phyloP scores from a whole-genome alignment of 2,329 filamentous ascomycete genomes.

The Fusarium temperatum region DNA sequence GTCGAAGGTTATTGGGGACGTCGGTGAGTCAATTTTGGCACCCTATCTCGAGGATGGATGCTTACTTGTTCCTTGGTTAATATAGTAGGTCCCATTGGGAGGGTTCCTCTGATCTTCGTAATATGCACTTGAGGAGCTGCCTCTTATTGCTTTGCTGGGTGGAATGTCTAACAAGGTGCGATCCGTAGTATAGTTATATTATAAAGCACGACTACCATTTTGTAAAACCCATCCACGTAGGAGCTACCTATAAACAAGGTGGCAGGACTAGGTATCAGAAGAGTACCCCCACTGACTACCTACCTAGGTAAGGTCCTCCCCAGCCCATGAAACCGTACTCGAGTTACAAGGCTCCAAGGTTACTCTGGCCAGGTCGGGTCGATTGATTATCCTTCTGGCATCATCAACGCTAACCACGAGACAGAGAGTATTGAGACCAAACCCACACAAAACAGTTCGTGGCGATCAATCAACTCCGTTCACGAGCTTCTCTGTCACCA shows the following conservation, averaged over 20 bases:
- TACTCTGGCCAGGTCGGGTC: constrained; percentile 21
- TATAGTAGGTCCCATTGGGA: background rate
- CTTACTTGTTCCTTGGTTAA: background rate
- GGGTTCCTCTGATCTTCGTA: background rate
- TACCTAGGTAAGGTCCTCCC: background rate
- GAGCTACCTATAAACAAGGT: background rate
- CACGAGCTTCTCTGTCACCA: background rate
- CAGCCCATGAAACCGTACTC: constrained; percentile 18
- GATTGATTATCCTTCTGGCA: constrained; percentile 30
- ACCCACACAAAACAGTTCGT: constrained; percentile 17
- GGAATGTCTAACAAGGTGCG: background rate
- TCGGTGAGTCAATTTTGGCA: background rate
- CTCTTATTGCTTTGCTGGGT: background rate
- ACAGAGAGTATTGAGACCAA: constrained; percentile 6
- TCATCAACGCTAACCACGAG: constrained; percentile 28
- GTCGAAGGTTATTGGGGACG: no score
- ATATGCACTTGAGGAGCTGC: background rate
- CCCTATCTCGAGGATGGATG: background rate
- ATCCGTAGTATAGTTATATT: background rate
- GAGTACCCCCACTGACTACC: background rate
- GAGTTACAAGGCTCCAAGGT: constrained; percentile 24
- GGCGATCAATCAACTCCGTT: constrained; percentile 11
- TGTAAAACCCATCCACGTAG: background rate
- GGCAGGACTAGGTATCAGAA: background rate
- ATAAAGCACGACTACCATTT: background rate